Evolutionary conservation across 805 yeast genomes (phyloP), one percentile per base, ranked within the genome.

Genomic region (Ogataea naganishii): DNA sequence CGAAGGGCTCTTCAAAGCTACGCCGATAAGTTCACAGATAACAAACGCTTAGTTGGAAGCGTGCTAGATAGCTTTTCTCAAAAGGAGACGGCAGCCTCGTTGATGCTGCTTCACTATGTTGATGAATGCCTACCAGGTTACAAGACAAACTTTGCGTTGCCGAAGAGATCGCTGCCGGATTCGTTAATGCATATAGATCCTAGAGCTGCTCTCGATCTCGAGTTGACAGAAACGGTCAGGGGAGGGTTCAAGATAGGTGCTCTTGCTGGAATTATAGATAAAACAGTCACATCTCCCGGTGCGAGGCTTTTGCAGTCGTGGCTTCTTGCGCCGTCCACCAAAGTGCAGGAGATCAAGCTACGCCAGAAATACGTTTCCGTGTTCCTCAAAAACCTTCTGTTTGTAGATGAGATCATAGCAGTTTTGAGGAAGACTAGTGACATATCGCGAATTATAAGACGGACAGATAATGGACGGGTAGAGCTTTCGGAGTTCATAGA

Each of bases 271-370:
- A 67, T 80, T 0, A 68, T 92, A 3, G 70, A 73, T 34, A 59
- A 80, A 30, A 89, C 97, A 0, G 72, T 70, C 3, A 85, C 97
- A 0, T 65, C 78, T 1, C 75, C 92, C 0, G 97, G 97, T 0
- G 60, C 94, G 0, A 60, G 97, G 24, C 46, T 81, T n/a, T 56
- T 92, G 9, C 69, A 78, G 6, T 75, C 77, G 30, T 85, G 96
- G 96, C 56, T 89, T 4, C 65, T 82, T 16, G 74, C 84, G 2
- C 98, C 98, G 0, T 66, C 83, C 0, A 65, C 80, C 7, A 69
- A 79, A 43, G 43, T 69, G 1, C 42, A 47, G 0, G 80, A 72
- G 37, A 73, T 92, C 10, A 51, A 50, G 12, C 43, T 49, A 13
- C 60, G 98, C 17, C 83, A 75, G 27, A 56, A 55, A 12, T 41